Base-by-base conservation (phyloP, 2,329 filamentous ascomycete species). In the Alternaria panax region DNA sequence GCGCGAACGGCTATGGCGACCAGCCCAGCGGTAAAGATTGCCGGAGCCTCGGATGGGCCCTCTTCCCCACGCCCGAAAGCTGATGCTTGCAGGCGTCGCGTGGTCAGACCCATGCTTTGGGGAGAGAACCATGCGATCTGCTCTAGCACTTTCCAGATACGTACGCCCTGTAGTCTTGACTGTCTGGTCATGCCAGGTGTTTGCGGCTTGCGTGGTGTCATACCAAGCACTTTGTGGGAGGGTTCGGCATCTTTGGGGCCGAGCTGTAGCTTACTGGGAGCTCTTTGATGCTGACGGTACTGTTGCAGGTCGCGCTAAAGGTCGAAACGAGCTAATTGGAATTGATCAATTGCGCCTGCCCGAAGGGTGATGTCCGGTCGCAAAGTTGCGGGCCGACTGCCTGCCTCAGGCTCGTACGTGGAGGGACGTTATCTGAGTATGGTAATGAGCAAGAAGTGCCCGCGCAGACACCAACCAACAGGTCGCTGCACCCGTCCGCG, bases 51-150 rank as follows among this genome's bases (percentile, higher is more conserved):
- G 53, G 58, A 54, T 43, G 43, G 51, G 47, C 16, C 46, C 25
- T 40, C 52, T 62, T 66, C 63, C 63, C 57, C 63, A 66, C 57
- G 62, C 27, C 63, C 63, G 63, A 64, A 42, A 45, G 16, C 42
- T 50, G 32, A 54, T 43, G 53, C 42, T 51, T 59, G 43, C 41
- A 51, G 8, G 51, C 27, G 51, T 58, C 57, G 57, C 60, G 57
- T 63, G 60, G 46, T 53, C 50, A 54, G 22, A 51, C 57, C 28
- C 40, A 27, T 46, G 24, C 22, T 24, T 25, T 51, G n/a, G 30
- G 7, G 18, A 28, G 24, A 41, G 20, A 47, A 16, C 25, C 41
- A 53, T 54, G 51, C 43, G 54, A 48, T 41, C 34, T 32, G 36
- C 56, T 50, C 36, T 27, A 16, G 25, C 3, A 8, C 9, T 18